Base-by-base conservation (phyloP, 2,329 filamentous ascomycete species). In the Endocalyx cinctus region DNA sequence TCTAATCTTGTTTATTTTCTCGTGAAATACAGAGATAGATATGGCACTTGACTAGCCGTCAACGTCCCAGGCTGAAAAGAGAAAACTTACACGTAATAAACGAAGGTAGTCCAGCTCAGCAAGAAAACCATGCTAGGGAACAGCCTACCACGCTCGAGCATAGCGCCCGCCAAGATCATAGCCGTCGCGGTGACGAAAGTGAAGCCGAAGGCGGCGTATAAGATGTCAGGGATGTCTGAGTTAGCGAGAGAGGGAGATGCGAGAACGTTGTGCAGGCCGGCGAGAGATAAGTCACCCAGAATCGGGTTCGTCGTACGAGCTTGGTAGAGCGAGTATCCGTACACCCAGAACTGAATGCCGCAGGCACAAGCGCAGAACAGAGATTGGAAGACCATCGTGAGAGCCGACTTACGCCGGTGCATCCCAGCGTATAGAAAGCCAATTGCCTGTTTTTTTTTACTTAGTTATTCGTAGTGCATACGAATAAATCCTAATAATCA, bases 81-180 rank as follows among this genome's bases (percentile, higher is more conserved):
- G 29, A 23, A 18, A 11, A 41, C 52, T 45, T 29, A 55, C 56
- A 59, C 42, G 17, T 60, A 81, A 55, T 82, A 82, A 3, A 82
- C 78, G 34, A 81, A 66, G 0, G 78, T 82, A 0, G 76, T 74
- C 77, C 77, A 82, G 48, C 63, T 70, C 51, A 81, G 75, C 15
- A 69, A 64, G 42, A 81, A 85, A 17, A 84, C 62, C 49, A 84
- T 67, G 7, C 76, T 79, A 0, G 62, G 60, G 28, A 47, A 50
- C 5, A 63, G 43, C 4, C 60, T 38, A 0, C 60, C 60, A 10
- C 60, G 41, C 38, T 63, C 60, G 0, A 63, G 44, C 46, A 63
- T 61, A 1, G 59, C 59, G 7, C 60, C 59, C 3, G 60, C 59
- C 34, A 63, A 36, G 25, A 63, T 63, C 57, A 62, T 61, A 16